Conservation (phyloP, 805 yeast species). For the Schizosaccharomyces octosporus region DNA sequence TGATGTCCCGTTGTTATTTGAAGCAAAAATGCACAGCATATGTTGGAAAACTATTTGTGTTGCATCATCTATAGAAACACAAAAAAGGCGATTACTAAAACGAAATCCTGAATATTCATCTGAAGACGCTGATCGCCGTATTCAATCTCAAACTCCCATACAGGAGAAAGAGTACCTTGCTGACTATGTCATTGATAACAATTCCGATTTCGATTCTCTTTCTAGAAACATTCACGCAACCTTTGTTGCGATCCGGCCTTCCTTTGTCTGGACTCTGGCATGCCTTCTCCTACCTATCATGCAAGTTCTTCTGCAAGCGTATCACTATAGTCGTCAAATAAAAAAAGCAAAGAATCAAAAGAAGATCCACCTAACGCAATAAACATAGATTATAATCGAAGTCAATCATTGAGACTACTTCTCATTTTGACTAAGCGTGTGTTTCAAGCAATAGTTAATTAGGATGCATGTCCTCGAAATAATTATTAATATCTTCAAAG, state of each 20-base stretch:
- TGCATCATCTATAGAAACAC: conserved; percentile 30
- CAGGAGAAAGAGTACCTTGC: conserved; percentile 32
- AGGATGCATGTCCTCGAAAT: too few relatives aligned
- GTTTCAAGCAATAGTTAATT: too few relatives aligned
- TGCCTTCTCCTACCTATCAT: neutral
- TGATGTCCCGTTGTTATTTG: conserved; percentile 81
- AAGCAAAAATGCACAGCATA: conserved; percentile 38
- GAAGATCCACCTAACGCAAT: neutral
- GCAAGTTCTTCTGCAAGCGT: neutral
- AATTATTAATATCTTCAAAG: too few relatives aligned
- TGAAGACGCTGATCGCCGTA: conserved; percentile 49
- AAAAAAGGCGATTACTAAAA: conserved; percentile 32
- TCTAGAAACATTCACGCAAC: neutral
- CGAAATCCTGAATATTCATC: conserved; percentile 38
- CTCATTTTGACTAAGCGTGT: too few relatives aligned
- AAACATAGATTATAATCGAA: too few relatives aligned
- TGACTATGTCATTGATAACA: conserved; percentile 46
- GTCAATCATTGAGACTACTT: too few relatives aligned
- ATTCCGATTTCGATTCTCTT: conserved; percentile 7
- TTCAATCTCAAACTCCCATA: conserved; percentile 50
- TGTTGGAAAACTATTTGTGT: conserved; percentile 58
- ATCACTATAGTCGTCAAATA: neutral
- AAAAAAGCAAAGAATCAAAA: neutral
- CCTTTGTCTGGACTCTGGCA: neutral
- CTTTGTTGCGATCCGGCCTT: neutral